Evolutionary conservation across 352 stramenopile species (phyloP), one percentile per base, ranked within the genome.

Genomic region (Globisporangium yorkense): DNA sequence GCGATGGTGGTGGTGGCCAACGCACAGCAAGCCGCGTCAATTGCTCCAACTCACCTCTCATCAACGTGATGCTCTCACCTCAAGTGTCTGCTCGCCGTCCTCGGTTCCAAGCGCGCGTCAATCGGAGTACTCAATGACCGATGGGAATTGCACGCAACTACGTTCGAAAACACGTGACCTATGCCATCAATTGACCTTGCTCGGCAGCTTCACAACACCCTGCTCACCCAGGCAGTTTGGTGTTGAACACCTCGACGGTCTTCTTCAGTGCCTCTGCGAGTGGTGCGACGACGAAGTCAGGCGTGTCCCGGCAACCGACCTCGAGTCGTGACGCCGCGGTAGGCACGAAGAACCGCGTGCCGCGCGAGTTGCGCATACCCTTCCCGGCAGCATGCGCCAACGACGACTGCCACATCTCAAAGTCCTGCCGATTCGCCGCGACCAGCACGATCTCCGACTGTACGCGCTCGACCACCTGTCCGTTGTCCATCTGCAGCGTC

Each of bases 361-460:
- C 84, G 35, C 81, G 75, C 40, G 86, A 93, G 59, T 94, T 72
- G 4, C 84, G 84, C 63, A 94, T 75, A 2, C 83, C 84, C 51
- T 89, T 87, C 5, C 86, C 86, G 6, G 83, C 82, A 0, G 84
- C 86, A 46, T 95, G 83, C 4, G 84, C 82, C 9, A 95, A 56
- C 39, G 86, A 93, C 57, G 84, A 92, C 67, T 92, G 79, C 86
- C 86, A 95, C 82, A 95, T 93, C 62, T 95, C 80, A 51, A 95
- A 87, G 56, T 95, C 86, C 44, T 92, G 78, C 0, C 70, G 66
- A 1, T 67, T 84, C 0, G 75, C 57, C 13, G 84, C 80, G 21
- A 92, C 62, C 16, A 96, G 64, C 56, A 92, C 79, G 54, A 96
- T 77, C 70, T 94, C 83, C 15, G 68, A 74, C 56, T 94, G 84